phyloP scores from a whole-genome alignment of 805 yeast genomes.

The Metahyphopichia silvanorum region DNA sequence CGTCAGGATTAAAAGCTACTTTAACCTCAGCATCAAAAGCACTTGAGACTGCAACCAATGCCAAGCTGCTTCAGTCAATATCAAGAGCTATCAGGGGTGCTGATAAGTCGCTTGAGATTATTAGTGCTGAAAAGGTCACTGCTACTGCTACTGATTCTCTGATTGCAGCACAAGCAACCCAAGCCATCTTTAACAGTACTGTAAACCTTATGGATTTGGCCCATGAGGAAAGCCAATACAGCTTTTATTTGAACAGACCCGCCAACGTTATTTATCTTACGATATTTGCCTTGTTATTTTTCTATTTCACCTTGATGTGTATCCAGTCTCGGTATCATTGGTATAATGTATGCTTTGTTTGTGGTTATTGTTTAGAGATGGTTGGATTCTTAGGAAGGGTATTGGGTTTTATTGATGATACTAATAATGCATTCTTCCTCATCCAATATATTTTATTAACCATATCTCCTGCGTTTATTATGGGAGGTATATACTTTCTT shows the following conservation, averaged over 20 bases:
- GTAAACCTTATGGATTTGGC: conserved; percentile 28
- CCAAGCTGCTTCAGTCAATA: conserved; percentile 13
- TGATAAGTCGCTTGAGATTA: conserved; percentile 32
- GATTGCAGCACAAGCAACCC: conserved; percentile 26
- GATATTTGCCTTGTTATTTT: conserved; percentile 22
- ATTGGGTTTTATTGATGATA: conserved; percentile 21
- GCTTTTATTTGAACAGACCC: conserved; percentile 19
- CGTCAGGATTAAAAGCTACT: conserved; percentile 17
- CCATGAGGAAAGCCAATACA: conserved; percentile 25
- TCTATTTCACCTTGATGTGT: conserved; percentile 23
- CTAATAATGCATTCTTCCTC: conserved; percentile 18
- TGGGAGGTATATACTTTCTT: conserved; percentile 41
- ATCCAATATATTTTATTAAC: conserved; percentile 35
- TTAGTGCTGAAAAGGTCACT: conserved; percentile 30
- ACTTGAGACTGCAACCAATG: conserved; percentile 8
- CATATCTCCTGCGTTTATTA: conserved; percentile 40
- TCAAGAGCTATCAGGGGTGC: conserved; percentile 31
- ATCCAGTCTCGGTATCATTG: conserved; percentile 33
- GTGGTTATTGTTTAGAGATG: conserved; percentile 34
- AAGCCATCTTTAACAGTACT: conserved; percentile 30
- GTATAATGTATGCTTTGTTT: conserved; percentile 35
- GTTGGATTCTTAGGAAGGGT: conserved; percentile 38
- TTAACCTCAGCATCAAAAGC: conserved; percentile 13
- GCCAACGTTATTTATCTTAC: conserved; percentile 30
- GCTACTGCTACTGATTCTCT: conserved; percentile 36